Base-by-base conservation (phyloP, 176 grass and related monocot species). In the Coix lacrymajobi region DNA sequence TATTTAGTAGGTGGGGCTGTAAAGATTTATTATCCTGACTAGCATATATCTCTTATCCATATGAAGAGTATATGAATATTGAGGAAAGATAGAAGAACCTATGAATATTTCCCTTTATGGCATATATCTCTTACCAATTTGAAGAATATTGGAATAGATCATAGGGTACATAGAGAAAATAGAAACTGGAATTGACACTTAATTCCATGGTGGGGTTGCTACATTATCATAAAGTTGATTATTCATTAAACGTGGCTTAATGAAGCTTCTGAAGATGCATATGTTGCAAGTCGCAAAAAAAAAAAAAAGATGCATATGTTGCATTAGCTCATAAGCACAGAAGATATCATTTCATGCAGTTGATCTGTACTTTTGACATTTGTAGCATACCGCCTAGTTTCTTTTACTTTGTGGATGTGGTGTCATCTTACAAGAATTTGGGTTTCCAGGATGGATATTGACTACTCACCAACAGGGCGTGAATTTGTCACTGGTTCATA, bases 401-500 rank as follows among this genome's bases (percentile, higher is more conserved):
- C 61, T 30, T 64, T 65, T 17, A 73, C 48, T 86, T n/a, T 90
- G 51, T 4, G 15, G 61, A 19, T 90, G 51, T 4, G 15, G 61
- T 34, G 6, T 48, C 1, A 1, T 86, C 69, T 86, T 79, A 88
- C 40, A 45, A 79, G 29, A 72, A 4, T 67, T 78, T 45, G 67
- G 84, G 7, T 74, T 89, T 92, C 72, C 85, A 98, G 96, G 83
- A 99, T 99, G 96, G 96, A 99, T 80, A 87, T 99, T 85, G 96
- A 99, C 89, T 99, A 93, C 85, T 96, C 91, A 73, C 96, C 93
- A 43, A 99, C 93, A 40, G 96, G 96, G 20, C 89, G 91, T 77
- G 91, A 99, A 91, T 99, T 99, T 70, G 93, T 99, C 73, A 99
- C 91, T 8, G 96, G 93, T 72, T 99, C 96, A 75, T 99, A 99